phyloP scores from a whole-genome alignment of 176 grass and related monocot species.

The Typha latifolia region DNA sequence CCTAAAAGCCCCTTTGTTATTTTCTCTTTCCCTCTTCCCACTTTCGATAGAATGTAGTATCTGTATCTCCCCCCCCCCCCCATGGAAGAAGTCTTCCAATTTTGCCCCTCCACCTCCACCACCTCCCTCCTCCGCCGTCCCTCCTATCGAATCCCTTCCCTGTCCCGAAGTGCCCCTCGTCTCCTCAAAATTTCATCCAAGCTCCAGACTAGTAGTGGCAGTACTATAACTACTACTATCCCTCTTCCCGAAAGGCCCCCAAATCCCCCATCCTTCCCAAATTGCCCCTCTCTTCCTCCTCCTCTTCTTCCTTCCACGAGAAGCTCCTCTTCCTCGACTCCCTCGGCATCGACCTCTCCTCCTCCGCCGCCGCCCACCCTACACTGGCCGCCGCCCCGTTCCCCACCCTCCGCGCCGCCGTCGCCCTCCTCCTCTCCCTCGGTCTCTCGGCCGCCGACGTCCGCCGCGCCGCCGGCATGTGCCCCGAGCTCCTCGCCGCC shows the following conservation, averaged over 20 bases:
- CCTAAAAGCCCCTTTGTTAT: conserved; percentile 2
- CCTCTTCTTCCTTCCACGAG: conserved; percentile 18
- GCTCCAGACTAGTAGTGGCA: conserved; percentile 15
- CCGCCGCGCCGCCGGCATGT: conserved; percentile 67
- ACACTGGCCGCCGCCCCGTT: conserved; percentile 24
- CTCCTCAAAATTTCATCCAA: not conserved
- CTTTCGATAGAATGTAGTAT: not conserved
- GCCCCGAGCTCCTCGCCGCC: conserved; percentile 68
- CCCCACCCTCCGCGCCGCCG: conserved; percentile 20
- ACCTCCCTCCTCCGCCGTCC: no score
- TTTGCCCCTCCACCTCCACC: conserved; percentile 13
- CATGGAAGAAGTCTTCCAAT: conserved; percentile 55
- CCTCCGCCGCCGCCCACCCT: conserved; percentile 20
- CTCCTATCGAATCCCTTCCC: not conserved
- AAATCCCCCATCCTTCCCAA: conserved; percentile 30
- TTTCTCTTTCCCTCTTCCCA: not conserved
- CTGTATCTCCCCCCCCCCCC: no score
- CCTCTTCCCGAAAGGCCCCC: conserved; percentile 26
- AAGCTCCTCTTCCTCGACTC: conserved; percentile 27
- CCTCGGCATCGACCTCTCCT: conserved; percentile 18
- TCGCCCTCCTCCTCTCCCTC: conserved; percentile 29
- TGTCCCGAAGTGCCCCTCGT: not conserved
- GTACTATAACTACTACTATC: conserved; percentile 10
- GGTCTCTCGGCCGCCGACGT: conserved; percentile 52
- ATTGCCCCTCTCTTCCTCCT: conserved; percentile 10